Evolutionary conservation across 768 basidiomycete genomes (phyloP).

Genomic region (Mycena filopes): DNA sequence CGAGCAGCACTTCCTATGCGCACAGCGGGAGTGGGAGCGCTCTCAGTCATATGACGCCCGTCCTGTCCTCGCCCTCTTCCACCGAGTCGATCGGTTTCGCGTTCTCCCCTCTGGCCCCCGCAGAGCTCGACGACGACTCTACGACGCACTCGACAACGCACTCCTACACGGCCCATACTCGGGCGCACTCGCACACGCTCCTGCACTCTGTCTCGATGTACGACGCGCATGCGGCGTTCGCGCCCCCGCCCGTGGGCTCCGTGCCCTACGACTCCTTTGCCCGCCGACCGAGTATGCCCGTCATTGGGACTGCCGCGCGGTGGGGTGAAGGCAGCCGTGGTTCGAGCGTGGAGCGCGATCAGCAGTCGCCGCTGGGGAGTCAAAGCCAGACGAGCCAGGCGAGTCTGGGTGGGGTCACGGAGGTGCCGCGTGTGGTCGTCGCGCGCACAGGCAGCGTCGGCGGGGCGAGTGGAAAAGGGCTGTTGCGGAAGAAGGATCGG

Average conservation of each 20-base stretch:
- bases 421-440: constrained; percentile 16
- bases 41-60: constrained; percentile 12
- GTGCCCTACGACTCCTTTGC: constrained; percentile 8
- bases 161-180: constrained; percentile 4
- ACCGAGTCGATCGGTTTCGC: constrained; percentile 44
- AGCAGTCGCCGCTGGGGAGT: not conserved
- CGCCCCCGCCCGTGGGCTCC: too few species aligned
- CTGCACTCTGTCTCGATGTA: constrained; percentile 32
- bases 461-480: constrained; percentile 3
- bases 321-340: constrained; percentile 24
- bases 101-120: constrained; percentile 36
- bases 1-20: not conserved
- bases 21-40: constrained; percentile 13
- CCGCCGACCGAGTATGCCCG: constrained; percentile 40
- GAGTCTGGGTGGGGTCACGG: constrained; percentile 12
- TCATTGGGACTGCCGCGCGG: constrained; percentile 16
- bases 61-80: constrained; percentile 48
- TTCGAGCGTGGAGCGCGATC: constrained; percentile 23
- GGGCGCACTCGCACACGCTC: constrained; percentile 28
- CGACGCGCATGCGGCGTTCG: constrained; percentile 3
- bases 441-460: constrained; percentile 16
- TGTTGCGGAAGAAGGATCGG: constrained; percentile 32
- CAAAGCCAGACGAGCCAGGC: constrained; percentile 3
- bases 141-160: not conserved
- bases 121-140: constrained; percentile 18